phyloP scores from a whole-genome alignment of 2,329 filamentous ascomycete species.

The Zarea fungicola region DNA sequence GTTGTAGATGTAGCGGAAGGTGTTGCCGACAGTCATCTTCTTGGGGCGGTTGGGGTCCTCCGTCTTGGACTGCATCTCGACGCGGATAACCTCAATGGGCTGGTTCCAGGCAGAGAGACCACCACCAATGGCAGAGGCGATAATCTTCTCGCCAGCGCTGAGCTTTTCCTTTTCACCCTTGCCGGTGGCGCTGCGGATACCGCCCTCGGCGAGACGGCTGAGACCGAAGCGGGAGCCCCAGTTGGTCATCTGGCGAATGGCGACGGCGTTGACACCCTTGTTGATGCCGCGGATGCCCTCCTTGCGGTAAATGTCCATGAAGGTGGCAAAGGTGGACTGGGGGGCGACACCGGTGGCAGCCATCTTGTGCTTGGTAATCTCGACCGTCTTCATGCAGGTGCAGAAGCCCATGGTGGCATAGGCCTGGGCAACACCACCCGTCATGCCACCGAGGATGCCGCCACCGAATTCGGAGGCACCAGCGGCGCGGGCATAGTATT shows the following conservation, averaged over 20 bases:
- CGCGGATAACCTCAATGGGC: slow-evolving; percentile 98
- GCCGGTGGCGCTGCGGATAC: slow-evolving; percentile 71
- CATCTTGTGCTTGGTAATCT: slow-evolving; percentile 98
- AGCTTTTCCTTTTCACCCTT: slow-evolving; percentile 81
- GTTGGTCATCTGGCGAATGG: slow-evolving; percentile 98
- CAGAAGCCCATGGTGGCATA: slow-evolving; percentile 99
- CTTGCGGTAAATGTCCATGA: slow-evolving; percentile 92
- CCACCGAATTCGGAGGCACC: slow-evolving; percentile 83
- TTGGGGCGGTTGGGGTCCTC: slow-evolving; percentile 96
- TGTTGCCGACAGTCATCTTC: slow-evolving; percentile 96
- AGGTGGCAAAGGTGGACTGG: slow-evolving; percentile 87
- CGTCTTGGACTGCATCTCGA: slow-evolving; percentile 99
- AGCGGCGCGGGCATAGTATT: slow-evolving; percentile 81
- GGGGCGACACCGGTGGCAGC: slow-evolving; percentile 77
- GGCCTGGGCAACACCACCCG: slow-evolving; percentile 91
- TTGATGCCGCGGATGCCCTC: slow-evolving; percentile 97
- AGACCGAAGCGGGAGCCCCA: slow-evolving; percentile 97
- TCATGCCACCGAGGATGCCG: slow-evolving; percentile 87
- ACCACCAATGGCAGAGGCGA: slow-evolving; percentile 82
- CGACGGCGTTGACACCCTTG: slow-evolving; percentile 96
- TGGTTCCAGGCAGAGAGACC: slow-evolving; percentile 98
- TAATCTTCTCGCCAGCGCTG: slow-evolving; percentile 76
- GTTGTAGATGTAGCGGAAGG: slow-evolving; percentile 80
- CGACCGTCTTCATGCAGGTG: slow-evolving; percentile 99
- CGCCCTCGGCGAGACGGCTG: slow-evolving; percentile 82